Base-by-base conservation (phyloP, 108 stramenopile species). In the Skeletonema grethae region DNA sequence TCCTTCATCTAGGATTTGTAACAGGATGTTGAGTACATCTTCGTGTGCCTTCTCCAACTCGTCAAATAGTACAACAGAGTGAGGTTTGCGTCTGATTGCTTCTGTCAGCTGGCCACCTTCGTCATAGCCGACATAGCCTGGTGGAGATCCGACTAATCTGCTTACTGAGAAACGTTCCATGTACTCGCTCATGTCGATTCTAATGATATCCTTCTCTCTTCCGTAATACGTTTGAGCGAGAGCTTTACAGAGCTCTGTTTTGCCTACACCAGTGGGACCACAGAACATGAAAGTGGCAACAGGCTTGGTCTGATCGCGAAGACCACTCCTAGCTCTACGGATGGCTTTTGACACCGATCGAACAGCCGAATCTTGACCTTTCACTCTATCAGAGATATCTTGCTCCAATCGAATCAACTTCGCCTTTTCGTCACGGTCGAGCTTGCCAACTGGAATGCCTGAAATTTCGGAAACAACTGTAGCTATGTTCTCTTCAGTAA, bases 91-190 rank as follows among this genome's bases (percentile, higher is more conserved):
- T 25, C 96, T 76, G 16, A 97, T 92, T 15, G 96, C 97, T 69
- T 98, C 95, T 16, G 98, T 98, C 9, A 98, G 83, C 78, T 97
- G 96, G 32, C 98, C 98, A 31, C 97, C 97, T 70, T 97, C 92
- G 48, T 98, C 97, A 77, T 97, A 96, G 24, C 97, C 97, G 55
- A 92, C 88, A 56, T 92, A 92, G 48, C 97, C 97, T 13, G 97
- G 97, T 7, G 97, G 96, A 29, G 96, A 86, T 7, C 97, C 97
- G 18, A 97, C 86, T 67, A 96, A 83, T 56, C 97, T 83, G 70
- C 87, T 87, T 9, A 95, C 95, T 20, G 96, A 84, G 69, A 95
- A 94, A 59, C 95, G 85, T 80, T 97, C 97, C 96, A 96, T 96
- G 82, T 96, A 97, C 80, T 99, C 91, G 28, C 87, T 89, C 86